Evolutionary conservation across 495 filamentous ascomycete species (phyloP).

Genomic region (Staphylotrichum longicolle): DNA sequence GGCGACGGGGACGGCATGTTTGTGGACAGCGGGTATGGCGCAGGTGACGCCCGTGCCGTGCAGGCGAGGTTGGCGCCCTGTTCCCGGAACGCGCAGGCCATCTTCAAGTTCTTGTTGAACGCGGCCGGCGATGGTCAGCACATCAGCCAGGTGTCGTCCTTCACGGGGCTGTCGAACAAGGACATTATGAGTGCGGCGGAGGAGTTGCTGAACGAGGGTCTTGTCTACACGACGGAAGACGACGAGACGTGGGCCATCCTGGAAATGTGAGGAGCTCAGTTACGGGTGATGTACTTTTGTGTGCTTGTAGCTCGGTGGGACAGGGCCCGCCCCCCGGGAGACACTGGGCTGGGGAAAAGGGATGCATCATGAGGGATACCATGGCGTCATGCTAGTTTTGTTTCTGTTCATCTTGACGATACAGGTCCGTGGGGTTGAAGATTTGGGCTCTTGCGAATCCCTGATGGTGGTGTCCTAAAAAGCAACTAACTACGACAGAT

Average conservation of each 20-base stretch:
- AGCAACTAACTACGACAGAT: not conserved
- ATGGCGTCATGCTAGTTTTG: not conserved
- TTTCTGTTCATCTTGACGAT: too few relatives aligned
- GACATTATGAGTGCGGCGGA: conserved; percentile 75
- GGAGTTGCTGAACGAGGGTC: conserved; percentile 67
- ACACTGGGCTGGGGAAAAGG: not conserved
- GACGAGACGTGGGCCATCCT: conserved; percentile 78
- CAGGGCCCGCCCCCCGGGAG: too few relatives aligned
- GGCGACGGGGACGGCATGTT: conserved; percentile 51
- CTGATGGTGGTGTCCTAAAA: not conserved
- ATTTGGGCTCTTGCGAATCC: not conserved
- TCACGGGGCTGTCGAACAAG: conserved; percentile 56
- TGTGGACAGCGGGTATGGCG: conserved; percentile 48
- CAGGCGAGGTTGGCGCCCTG: conserved; percentile 47
- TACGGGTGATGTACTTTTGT: too few relatives aligned
- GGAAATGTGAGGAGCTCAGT: conserved; percentile 47
- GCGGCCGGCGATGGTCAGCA: conserved; percentile 70
- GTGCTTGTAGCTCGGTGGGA: too few relatives aligned
- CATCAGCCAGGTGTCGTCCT: conserved; percentile 66
- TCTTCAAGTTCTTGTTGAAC: conserved; percentile 63
- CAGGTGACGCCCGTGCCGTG: conserved; percentile 24
- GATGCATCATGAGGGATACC: not conserved
- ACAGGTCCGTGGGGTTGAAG: not conserved
- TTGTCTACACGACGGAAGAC: conserved; percentile 89
- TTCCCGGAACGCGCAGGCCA: conserved; percentile 57